phyloP scores from a whole-genome alignment of 768 basidiomycete species.

The Hortiboletus campestris region DNA sequence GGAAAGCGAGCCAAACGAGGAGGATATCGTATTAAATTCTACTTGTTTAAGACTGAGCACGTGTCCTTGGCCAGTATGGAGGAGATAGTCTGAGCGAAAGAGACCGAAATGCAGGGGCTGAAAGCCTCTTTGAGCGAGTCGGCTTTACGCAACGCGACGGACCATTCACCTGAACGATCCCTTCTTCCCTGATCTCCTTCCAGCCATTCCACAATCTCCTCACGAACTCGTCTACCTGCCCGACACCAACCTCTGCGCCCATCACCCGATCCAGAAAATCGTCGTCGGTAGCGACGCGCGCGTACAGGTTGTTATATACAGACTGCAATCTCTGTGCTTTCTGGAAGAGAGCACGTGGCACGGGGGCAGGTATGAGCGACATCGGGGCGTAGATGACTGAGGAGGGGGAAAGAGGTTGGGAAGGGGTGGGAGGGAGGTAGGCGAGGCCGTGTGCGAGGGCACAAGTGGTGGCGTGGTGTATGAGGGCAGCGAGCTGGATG shows the following conservation, averaged over 20 bases:
- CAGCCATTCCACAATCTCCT: slow-evolving; percentile 84
- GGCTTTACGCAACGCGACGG: not conserved
- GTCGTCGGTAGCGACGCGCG: slow-evolving; percentile 74
- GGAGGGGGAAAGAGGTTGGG: slow-evolving; percentile 50
- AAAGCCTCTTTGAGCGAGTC: slow-evolving; percentile 3
- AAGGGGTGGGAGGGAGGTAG: slow-evolving; percentile 62
- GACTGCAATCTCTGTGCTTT: slow-evolving; percentile 66
- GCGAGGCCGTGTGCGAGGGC: slow-evolving; percentile 82
- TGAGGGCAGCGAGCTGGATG: slow-evolving; percentile 56
- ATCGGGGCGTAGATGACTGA: slow-evolving; percentile 91
- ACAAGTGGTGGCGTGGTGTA: slow-evolving; percentile 71
- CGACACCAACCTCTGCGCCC: slow-evolving; percentile 75
- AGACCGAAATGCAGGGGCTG: slow-evolving; percentile 86
- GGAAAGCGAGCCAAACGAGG: slow-evolving; percentile 83
- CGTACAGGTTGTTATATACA: slow-evolving; percentile 82
- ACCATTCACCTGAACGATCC: slow-evolving; percentile 48
- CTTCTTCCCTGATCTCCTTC: slow-evolving; percentile 70
- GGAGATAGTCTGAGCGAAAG: slow-evolving; percentile 92
- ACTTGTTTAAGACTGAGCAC: slow-evolving; percentile 76
- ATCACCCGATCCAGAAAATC: slow-evolving; percentile 81
- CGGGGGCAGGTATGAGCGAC: slow-evolving; percentile 82
- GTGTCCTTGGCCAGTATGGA: slow-evolving; percentile 53
- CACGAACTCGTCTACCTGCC: slow-evolving; percentile 83
- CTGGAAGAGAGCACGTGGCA: slow-evolving; percentile 71
- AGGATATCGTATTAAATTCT: slow-evolving; percentile 96